These are phyloP conservation scores for Neonectria ditissima DNA, from an alignment of 2,329 filamentous ascomycete species.

Conservation along the genomic window DNA sequence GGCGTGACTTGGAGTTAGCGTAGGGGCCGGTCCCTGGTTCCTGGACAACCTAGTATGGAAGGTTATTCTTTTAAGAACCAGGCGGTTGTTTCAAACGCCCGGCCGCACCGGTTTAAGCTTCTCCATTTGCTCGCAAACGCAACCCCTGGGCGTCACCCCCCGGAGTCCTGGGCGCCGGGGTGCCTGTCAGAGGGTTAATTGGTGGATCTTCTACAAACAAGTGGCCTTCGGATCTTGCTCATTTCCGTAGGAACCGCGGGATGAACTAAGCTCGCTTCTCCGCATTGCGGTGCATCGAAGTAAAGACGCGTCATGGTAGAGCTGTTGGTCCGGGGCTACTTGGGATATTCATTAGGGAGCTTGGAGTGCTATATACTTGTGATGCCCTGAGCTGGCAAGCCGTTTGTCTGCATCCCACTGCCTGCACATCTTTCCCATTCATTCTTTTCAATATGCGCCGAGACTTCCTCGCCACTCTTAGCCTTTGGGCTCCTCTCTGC, in stretches of 20 bases:
- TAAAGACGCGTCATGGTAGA: not conserved
- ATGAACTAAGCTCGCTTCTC: not conserved
- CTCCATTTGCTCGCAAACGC: not conserved
- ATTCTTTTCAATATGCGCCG: constrained; percentile 1
- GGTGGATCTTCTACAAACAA: not conserved
- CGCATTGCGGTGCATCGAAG: not conserved
- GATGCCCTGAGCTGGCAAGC: not conserved
- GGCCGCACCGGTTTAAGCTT: not conserved
- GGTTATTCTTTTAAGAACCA: not conserved
- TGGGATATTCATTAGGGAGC: not conserved
- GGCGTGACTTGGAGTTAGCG: not conserved
- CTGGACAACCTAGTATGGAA: not conserved
- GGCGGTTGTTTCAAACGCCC: not conserved
- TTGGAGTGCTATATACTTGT: not conserved
- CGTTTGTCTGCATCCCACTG: not conserved
- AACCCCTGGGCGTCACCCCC: not conserved
- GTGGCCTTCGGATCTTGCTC: not conserved
- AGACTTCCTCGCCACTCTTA: constrained; percentile 16
- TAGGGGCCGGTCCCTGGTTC: not conserved
- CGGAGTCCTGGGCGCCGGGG: not conserved
- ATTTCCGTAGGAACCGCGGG: not conserved
- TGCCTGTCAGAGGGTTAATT: not conserved
- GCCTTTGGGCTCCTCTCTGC: constrained; percentile 13
- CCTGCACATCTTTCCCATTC: not conserved
- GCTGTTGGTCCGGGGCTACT: not conserved